Percentiles rank a stretch among this genome's conserved stretches.
phyloP scores from a whole-genome alignment of 192 early-diverging fungal species.

The Linderina pennispora region DNA sequence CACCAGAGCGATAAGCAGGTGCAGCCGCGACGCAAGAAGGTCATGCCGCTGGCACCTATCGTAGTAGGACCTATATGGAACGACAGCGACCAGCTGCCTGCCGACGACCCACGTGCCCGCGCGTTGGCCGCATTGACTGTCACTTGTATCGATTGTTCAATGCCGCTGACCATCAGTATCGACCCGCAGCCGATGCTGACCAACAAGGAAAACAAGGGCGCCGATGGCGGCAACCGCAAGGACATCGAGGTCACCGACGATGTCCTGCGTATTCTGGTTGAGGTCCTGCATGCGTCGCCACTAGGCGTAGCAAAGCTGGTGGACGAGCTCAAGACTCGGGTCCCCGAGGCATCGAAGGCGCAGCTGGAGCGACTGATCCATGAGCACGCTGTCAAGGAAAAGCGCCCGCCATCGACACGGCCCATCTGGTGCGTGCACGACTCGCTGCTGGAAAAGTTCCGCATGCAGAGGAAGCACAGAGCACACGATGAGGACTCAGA shows the following conservation, averaged over 20 bases:
- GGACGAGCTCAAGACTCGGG: conserved; percentile 20
- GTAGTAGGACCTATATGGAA: conserved; percentile 19
- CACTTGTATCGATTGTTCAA: background rate
- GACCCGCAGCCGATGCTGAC: conserved; percentile 1
- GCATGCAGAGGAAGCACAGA: background rate
- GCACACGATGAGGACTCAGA: too few relatives aligned
- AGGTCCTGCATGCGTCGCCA: conserved; percentile 38
- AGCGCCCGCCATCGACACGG: conserved; percentile 24
- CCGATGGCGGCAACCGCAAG: conserved; percentile 6
- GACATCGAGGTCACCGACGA: conserved; percentile 16
- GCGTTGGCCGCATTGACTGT: conserved; percentile 4
- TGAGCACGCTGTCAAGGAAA: conserved; percentile 42
- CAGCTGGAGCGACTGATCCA: conserved; percentile 41
- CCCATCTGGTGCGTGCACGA: conserved; percentile 36
- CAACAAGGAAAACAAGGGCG: background rate
- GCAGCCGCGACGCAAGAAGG: conserved; percentile 9
- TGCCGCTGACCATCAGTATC: conserved; percentile 18
- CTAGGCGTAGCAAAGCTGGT: conserved; percentile 26
- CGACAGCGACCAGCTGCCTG: background rate
- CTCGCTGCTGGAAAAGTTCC: conserved; percentile 11
- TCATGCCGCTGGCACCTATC: conserved; percentile 29
- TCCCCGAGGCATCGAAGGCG: conserved; percentile 30
- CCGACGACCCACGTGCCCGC: background rate
- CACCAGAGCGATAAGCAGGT: too few relatives aligned
- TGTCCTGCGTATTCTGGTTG: conserved; percentile 14